Percentiles rank a stretch among this genome's conserved stretches.
Evolutionary conservation across 2,329 filamentous ascomycete genomes (phyloP).

Genomic region (Hirsutella rhossiliensis): DNA sequence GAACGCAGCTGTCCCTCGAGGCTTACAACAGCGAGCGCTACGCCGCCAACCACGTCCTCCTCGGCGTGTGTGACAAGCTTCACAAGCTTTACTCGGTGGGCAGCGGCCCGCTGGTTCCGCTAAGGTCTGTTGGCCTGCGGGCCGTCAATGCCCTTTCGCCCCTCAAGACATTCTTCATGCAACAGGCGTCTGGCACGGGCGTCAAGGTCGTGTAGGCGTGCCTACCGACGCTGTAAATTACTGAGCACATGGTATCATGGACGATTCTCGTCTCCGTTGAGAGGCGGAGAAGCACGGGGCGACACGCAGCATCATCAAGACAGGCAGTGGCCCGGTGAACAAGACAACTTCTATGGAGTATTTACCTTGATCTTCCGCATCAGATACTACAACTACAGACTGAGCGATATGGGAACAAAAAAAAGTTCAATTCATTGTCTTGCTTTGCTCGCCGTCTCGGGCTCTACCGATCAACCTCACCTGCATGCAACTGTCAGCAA

Average conservation of each 20-base stretch:
- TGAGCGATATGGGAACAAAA: constrained; percentile 16
- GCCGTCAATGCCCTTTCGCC: constrained; percentile 64
- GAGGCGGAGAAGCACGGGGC: too few species aligned
- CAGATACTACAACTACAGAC: constrained; percentile 25
- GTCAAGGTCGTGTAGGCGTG: constrained; percentile 25
- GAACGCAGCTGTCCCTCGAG: constrained; percentile 66
- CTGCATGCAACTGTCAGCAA: constrained; percentile 27
- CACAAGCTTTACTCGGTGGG: constrained; percentile 84
- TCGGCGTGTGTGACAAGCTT: constrained; percentile 77
- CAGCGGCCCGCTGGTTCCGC: constrained; percentile 65
- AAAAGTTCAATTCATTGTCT: constrained; percentile 15
- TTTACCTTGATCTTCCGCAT: constrained; percentile 23
- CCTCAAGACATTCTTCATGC: constrained; percentile 81
- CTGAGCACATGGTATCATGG: too few species aligned
- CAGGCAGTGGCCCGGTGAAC: neutral
- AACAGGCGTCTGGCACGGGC: constrained; percentile 47
- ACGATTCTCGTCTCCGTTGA: too few species aligned
- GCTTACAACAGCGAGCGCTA: constrained; percentile 73
- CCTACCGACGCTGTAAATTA: too few species aligned
- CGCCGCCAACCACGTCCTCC: constrained; percentile 64
- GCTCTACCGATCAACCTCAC: constrained; percentile 48
- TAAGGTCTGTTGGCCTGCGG: constrained; percentile 64
- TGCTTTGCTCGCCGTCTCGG: constrained; percentile 6
- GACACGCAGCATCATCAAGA: too few species aligned
- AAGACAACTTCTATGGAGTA: constrained; percentile 21